phyloP scores from a whole-genome alignment of 805 yeast genomes.

The Clavispora asparagi region DNA sequence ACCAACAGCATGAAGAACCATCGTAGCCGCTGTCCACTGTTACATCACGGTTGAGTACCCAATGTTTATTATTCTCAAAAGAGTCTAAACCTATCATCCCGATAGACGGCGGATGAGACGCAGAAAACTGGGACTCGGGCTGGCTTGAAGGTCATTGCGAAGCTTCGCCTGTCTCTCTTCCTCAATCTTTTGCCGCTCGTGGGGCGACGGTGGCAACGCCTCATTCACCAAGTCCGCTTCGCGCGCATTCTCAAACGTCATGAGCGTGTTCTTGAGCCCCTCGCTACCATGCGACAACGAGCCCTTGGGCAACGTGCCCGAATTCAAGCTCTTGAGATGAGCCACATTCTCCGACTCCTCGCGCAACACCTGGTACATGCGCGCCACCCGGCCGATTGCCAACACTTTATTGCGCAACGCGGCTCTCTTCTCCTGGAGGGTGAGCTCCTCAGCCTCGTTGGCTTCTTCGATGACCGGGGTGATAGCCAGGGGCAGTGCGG shows the following conservation, averaged over 20 bases:
- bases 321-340: slow-evolving; percentile 64
- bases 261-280: slow-evolving; percentile 64
- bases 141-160: slow-evolving; percentile 26
- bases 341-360: slow-evolving; percentile 85
- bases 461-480: slow-evolving; percentile 3
- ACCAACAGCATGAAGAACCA: too few species aligned
- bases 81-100: slow-evolving; percentile 17
- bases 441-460: slow-evolving; percentile 14
- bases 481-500: not conserved
- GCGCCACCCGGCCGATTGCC: slow-evolving; percentile 93
- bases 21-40: too few species aligned
- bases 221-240: slow-evolving; percentile 78
- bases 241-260: slow-evolving; percentile 78
- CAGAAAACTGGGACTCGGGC: slow-evolving; percentile 33
- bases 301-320: slow-evolving; percentile 83
- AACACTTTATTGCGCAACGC: slow-evolving; percentile 80
- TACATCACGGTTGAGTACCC: too few species aligned
- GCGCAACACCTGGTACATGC: slow-evolving; percentile 85
- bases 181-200: slow-evolving; percentile 45
- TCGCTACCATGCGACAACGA: slow-evolving; percentile 78
- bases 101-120: slow-evolving; percentile 35
- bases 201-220: slow-evolving; percentile 76
- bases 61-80: too few species aligned
- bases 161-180: slow-evolving; percentile 43
- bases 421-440: slow-evolving; percentile 33